Conservation (phyloP, 2,329 filamentous ascomycete genomes). For the Aspergillus ochraceoroseus region DNA sequence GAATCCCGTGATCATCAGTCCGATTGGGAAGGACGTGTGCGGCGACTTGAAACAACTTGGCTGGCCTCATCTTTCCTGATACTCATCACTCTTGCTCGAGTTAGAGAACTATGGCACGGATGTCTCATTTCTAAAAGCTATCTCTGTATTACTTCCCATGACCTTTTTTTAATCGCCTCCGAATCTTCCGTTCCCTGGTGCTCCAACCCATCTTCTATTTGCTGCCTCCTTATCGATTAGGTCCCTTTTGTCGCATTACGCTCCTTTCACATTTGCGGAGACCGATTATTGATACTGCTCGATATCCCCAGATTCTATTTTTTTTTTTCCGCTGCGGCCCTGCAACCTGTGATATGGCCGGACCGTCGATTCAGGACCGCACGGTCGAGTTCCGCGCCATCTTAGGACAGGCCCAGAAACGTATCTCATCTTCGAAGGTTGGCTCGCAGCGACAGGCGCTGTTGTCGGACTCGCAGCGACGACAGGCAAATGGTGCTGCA, state of each 20-base stretch:
- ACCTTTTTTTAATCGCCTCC: constrained; percentile 1
- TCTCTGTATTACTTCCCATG: constrained; percentile 2
- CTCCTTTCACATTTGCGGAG: no score
- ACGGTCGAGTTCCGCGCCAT: constrained; percentile 94
- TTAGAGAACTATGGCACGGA: constrained; percentile 3
- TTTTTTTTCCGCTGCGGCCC: neutral
- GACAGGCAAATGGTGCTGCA: constrained; percentile 55
- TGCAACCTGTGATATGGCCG: constrained; percentile 44
- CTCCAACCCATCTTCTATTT: constrained; percentile 25
- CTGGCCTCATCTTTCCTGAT: constrained; percentile 3
- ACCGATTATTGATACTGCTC: no score
- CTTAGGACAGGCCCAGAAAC: constrained; percentile 75
- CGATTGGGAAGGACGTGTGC: constrained; percentile 14
- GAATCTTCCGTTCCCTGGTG: constrained; percentile 9
- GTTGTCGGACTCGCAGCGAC: constrained; percentile 63
- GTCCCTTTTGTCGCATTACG: constrained; percentile 14
- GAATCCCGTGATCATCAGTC: constrained; percentile 13
- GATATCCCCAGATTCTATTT: no score
- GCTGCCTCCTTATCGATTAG: constrained; percentile 36
- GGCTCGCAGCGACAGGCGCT: constrained; percentile 76
- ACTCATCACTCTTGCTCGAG: neutral
- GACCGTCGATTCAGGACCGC: constrained; percentile 84
- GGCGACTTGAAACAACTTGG: constrained; percentile 9
- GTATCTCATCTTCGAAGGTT: constrained; percentile 69
- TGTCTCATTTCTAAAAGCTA: constrained; percentile 1